A percentile compares a stretch with the other conserved stretches of the same genome.
Conservation (phyloP, 176 grass and related monocot genomes). For the Zizania latifolia region DNA sequence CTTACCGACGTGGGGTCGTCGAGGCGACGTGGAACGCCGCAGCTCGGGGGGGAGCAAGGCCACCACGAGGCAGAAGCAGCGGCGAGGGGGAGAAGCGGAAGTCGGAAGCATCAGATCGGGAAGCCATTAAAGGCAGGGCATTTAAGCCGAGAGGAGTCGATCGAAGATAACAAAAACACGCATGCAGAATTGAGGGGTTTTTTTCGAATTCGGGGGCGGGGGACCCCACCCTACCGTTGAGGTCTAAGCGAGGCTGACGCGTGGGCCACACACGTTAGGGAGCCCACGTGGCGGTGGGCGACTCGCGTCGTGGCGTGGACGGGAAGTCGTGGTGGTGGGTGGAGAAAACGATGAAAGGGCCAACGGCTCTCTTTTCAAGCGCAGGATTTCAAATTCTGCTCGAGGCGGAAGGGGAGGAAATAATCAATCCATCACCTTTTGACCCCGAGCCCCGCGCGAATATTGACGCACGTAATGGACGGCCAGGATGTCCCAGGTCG, state of each 20-base stretch:
- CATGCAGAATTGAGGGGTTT: conserved; percentile 6
- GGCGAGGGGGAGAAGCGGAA: neutral
- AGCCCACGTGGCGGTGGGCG: neutral
- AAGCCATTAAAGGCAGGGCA: conserved; percentile 13
- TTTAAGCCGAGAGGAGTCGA: conserved; percentile 23
- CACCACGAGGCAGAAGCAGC: neutral
- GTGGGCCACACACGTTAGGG: neutral
- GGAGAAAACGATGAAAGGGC: conserved; percentile 19
- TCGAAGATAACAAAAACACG: conserved; percentile 25
- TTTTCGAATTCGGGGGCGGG: neutral
- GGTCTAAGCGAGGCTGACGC: neutral
- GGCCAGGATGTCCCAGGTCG: neutral
- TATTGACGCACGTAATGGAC: conserved; percentile 8
- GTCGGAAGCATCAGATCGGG: conserved; percentile 35
- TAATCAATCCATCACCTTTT: too few species aligned
- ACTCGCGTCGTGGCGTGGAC: neutral
- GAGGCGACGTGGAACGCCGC: neutral
- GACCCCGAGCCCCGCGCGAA: neutral
- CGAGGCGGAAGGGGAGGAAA: neutral
- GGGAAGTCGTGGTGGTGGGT: neutral
- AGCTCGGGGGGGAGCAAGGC: neutral
- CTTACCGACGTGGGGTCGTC: conserved; percentile 8
- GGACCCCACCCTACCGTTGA: neutral
- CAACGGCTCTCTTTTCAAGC: conserved; percentile 44
- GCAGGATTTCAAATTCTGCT: conserved; percentile 20